Evolutionary conservation across 306 rosid genomes (phyloP).

Genomic region (Castanospermum australe): DNA sequence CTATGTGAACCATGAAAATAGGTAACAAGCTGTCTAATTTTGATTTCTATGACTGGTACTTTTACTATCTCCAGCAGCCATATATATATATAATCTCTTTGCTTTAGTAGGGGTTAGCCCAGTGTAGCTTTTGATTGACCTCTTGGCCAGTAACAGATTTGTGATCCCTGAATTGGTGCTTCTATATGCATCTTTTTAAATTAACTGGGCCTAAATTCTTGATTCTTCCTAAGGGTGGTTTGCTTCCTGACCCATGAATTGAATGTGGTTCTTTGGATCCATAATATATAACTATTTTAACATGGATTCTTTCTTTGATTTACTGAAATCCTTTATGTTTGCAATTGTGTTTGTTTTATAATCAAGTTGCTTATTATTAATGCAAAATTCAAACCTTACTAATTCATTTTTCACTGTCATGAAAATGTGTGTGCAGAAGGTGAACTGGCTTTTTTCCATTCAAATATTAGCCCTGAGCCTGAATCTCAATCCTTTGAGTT

Average conservation of each 20-base stretch:
- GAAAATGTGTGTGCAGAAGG: slow-evolving; percentile 54
- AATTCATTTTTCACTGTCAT: slow-evolving; percentile 18
- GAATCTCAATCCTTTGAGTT: slow-evolving; percentile 37
- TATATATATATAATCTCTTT: neutral
- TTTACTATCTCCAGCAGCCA: neutral
- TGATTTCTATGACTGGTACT: neutral
- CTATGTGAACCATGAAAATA: slow-evolving; percentile 66
- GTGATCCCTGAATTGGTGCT: neutral
- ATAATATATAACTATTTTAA: neutral
- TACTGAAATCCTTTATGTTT: neutral
- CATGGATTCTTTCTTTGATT: neutral
- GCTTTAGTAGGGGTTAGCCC: neutral
- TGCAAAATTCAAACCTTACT: neutral
- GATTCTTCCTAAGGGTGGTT: neutral
- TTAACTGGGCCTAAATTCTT: neutral
- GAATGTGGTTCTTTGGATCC: neutral
- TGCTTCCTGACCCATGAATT: neutral
- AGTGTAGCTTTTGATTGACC: neutral
- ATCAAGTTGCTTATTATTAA: neutral
- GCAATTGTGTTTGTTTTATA: neutral
- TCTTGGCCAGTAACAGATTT: neutral
- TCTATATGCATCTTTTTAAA: neutral
- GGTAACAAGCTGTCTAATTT: slow-evolving; percentile 46
- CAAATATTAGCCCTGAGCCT: slow-evolving; percentile 29
- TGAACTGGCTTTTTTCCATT: slow-evolving; percentile 45